Evolutionary conservation across 306 rosid genomes (phyloP).

Genomic region (Mimosa pudica): DNA sequence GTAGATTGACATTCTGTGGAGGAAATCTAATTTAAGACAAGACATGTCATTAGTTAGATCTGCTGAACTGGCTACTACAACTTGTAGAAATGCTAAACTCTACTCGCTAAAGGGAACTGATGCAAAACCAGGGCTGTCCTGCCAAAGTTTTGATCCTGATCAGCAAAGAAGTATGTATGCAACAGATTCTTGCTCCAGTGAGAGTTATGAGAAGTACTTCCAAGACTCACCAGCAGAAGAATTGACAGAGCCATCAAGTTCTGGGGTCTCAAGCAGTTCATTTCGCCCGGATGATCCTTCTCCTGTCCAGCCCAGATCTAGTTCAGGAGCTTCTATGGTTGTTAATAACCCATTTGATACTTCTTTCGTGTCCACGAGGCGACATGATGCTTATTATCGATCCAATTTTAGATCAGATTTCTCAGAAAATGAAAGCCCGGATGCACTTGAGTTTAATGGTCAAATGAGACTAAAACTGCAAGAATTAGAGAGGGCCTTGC

Average conservation of each 20-base stretch:
- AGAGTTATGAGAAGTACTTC: constrained; percentile 83
- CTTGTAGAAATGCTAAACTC: constrained; percentile 64
- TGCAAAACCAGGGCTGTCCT: constrained; percentile 55
- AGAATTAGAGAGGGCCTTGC: constrained; percentile 87
- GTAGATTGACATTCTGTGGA: constrained; percentile 39
- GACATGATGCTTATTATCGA: constrained; percentile 42
- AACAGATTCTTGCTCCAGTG: constrained; percentile 62
- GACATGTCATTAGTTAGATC: constrained; percentile 81
- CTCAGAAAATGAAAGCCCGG: constrained; percentile 61
- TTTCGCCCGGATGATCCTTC: constrained; percentile 49
- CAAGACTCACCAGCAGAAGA: constrained; percentile 75
- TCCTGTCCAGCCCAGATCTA: constrained; percentile 42
- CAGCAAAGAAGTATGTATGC: constrained; percentile 52
- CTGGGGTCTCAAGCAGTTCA: constrained; percentile 61
- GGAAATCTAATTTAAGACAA: constrained; percentile 31
- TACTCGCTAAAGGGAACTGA: constrained; percentile 64
- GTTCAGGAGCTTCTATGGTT: constrained; percentile 44
- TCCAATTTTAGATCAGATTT: constrained; percentile 55
- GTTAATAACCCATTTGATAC: constrained; percentile 46
- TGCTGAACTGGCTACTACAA: constrained; percentile 56
- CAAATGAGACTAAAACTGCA: constrained; percentile 77
- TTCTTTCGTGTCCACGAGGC: constrained; percentile 42
- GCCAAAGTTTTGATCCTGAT: constrained; percentile 56
- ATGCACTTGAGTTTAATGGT: constrained; percentile 55
- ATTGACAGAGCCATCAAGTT: constrained; percentile 53